Percentiles rank a stretch among this genome's conserved stretches.
phyloP scores from a whole-genome alignment of 208 protist genomes.

The Wallacemonas sp. region DNA sequence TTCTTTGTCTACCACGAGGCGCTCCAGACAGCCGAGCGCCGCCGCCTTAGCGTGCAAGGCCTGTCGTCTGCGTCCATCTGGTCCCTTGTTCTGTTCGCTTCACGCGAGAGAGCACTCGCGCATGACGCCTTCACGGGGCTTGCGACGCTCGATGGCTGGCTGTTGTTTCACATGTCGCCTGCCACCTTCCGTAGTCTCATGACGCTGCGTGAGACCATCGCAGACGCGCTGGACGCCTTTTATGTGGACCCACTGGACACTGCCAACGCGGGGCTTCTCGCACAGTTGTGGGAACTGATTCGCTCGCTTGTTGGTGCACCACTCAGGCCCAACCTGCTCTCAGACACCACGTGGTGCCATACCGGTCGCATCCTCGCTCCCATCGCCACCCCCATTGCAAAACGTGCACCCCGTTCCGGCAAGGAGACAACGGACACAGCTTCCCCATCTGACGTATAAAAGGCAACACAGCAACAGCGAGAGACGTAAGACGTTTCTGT shows the following conservation, averaged over 20 bases:
- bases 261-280: constrained; percentile 64
- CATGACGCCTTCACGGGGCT: constrained; percentile 41
- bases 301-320: constrained; percentile 52
- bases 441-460: no score
- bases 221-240: constrained; percentile 54
- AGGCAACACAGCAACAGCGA: no score
- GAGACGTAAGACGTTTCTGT: no score
- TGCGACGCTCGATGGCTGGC: constrained; percentile 67
- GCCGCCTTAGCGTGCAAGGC: constrained; percentile 36
- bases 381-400: not conserved
- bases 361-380: not conserved
- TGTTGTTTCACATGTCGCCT: constrained; percentile 64
- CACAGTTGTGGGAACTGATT: constrained; percentile 60
- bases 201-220: constrained; percentile 58
- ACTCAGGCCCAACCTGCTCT: constrained; percentile 47
- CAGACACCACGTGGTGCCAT: not conserved
- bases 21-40: constrained; percentile 26
- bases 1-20: constrained; percentile 80
- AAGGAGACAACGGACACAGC: no score
- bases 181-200: constrained; percentile 56
- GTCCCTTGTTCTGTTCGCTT: constrained; percentile 70
- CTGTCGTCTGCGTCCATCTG: constrained; percentile 66
- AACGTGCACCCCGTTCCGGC: no score
- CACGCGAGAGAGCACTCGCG: constrained; percentile 40
- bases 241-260: constrained; percentile 50